Evolutionary conservation across 2,329 filamentous ascomycete species (phyloP).

Genomic region (Mariannaea elegans): DNA sequence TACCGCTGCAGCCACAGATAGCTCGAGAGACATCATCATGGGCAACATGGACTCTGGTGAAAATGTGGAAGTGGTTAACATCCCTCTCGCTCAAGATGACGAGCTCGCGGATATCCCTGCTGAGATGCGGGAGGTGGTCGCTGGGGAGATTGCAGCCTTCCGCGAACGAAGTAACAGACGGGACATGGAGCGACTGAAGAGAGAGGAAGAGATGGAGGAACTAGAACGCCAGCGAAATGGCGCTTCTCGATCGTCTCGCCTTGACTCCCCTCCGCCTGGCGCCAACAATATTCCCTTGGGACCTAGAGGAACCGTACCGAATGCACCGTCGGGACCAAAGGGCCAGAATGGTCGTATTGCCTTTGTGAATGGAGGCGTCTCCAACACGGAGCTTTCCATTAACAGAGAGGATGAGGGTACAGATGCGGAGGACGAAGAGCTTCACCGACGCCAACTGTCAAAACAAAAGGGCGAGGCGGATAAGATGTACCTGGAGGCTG

Average conservation of each 20-base stretch:
- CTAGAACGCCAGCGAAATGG: conserved; percentile 80
- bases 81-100: conserved; percentile 87
- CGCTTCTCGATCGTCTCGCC: conserved; percentile 67
- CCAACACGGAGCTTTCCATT: conserved; percentile 65
- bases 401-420: conserved; percentile 85
- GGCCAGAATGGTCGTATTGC: conserved; percentile 76
- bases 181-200: conserved; percentile 85
- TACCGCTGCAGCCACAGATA: conserved; percentile 60
- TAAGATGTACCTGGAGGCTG: conserved; percentile 83
- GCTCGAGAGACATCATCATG: conserved; percentile 70
- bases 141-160: conserved; percentile 93
- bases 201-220: conserved; percentile 93
- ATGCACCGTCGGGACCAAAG: conserved; percentile 74
- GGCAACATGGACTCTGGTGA: conserved; percentile 69
- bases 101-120: conserved; percentile 94
- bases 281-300: conserved; percentile 60
- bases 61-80: conserved; percentile 86
- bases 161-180: conserved; percentile 88
- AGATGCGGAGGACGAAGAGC: conserved; percentile 85
- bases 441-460: conserved; percentile 75
- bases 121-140: conserved; percentile 95
- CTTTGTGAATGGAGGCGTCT: conserved; percentile 82
- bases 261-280: conserved; percentile 77
- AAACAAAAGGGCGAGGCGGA: conserved; percentile 81
- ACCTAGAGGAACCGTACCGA: conserved; percentile 64